Base-by-base conservation (phyloP, 768 basidiomycete genomes). In the Multifurca ochricompacta region DNA sequence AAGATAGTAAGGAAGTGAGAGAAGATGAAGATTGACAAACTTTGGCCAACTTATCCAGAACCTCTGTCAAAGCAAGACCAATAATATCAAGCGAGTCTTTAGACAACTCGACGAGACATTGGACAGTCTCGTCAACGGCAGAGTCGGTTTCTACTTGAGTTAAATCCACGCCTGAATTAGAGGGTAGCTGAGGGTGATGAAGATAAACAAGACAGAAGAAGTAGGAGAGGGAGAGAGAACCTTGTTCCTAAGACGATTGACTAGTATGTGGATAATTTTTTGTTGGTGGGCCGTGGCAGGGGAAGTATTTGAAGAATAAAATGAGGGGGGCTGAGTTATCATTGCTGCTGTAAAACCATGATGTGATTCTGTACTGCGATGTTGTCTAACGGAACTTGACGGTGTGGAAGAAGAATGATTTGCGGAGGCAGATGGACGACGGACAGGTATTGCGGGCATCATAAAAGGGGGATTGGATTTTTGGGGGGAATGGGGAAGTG, bases 191-290 rank as follows among this genome's bases (percentile, higher is more conserved):
- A 16, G 63, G 25, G 36, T 19, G 27, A 47, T 35, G 27, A 40
- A 43, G 50, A 46, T 56, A 53, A n/a, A 49, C 56, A 49, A 31
- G 35, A 19, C 45, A 19, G 31, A 36, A 14, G 47, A 34, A 31
- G 50, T 14, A 11, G 25, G 30, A 37, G 3, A 14, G 31, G 2
- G 19, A 34, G n/a, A 19, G 65, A 73, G 36, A 49, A 87, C 91
- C 79, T 90, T 92, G 69, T 81, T 79, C 70, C 83, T 86, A 64
- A 94, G 70, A 63, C 91, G 77, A 63, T 80, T 83, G 32, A 94
- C 87, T 59, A 94, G 72, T 7, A 82, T 83, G 59, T 83, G 79
- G 31, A 93, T 82, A 49, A 90, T 80, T 74, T 84, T 90, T 70
- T 89, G 85, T 65, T 93, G 87, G 1, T 85, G 83, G 2, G 80